A percentile compares a stretch with the other conserved stretches of the same genome.
Conservation (phyloP, 805 yeast species). For the Metschnikowia lochheadii region DNA sequence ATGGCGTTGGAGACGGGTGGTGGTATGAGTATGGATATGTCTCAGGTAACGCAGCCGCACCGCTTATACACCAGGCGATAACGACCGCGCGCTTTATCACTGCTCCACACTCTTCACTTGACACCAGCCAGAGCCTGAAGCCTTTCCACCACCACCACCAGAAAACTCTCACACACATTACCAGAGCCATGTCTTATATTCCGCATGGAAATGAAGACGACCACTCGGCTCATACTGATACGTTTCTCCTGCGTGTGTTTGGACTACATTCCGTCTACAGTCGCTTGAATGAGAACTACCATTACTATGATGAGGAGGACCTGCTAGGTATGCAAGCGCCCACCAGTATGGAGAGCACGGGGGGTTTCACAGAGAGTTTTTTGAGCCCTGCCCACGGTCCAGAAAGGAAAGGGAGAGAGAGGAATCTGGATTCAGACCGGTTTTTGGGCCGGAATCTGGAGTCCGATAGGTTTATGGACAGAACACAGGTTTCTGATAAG, state of each 20-base stretch:
- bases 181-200: not conserved
- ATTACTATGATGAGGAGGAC: conserved; percentile 34
- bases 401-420: too few relatives aligned
- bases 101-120: not conserved
- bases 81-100: conserved; percentile 3
- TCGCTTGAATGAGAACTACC: conserved; percentile 37
- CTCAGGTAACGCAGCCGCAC: not conserved
- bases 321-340: conserved; percentile 7
- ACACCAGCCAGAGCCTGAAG: too few relatives aligned
- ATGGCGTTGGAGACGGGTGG: too few relatives aligned
- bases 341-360: not conserved
- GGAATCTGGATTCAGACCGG: not conserved
- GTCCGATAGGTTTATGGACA: not conserved
- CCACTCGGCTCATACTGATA: conserved; percentile 31
- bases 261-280: conserved; percentile 47
- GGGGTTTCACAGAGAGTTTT: not conserved
- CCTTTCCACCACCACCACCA: too few relatives aligned
- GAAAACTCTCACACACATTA: not conserved
- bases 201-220: conserved; percentile 1
- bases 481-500: not conserved
- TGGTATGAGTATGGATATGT: not conserved
- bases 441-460: not conserved
- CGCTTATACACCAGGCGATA: conserved; percentile 5
- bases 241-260: conserved; percentile 62
- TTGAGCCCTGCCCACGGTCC: not conserved